Evolutionary conservation across 768 basidiomycete species (phyloP).

Genomic region (Dictyophora rubrovolvata): DNA sequence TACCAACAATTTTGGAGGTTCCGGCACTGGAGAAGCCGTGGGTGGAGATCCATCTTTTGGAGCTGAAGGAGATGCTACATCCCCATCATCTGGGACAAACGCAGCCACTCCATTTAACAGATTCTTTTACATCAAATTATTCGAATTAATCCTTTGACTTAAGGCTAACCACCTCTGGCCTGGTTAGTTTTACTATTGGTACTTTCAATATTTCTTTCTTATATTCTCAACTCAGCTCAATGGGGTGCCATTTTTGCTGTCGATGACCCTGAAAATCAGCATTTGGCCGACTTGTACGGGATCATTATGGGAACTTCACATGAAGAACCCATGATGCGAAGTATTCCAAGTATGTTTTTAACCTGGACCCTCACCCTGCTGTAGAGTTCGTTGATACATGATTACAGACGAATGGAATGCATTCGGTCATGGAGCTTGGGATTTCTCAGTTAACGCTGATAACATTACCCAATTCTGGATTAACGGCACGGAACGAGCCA

Average conservation of each 20-base stretch:
- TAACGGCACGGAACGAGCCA: conserved; percentile 46
- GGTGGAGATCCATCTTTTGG: background rate
- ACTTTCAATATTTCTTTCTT: background rate
- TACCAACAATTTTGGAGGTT: conserved; percentile 38
- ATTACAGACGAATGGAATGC: conserved; percentile 50
- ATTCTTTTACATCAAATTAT: conserved; percentile 50
- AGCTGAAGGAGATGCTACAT: background rate
- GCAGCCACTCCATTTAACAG: conserved; percentile 53
- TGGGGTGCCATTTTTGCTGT: conserved; percentile 36
- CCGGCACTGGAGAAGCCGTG: conserved; percentile 22
- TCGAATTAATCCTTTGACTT: conserved; percentile 53
- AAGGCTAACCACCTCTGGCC: conserved; percentile 70
- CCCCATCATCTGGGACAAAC: conserved; percentile 10
- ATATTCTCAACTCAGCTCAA: conserved; percentile 13
- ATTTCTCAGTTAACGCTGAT: conserved; percentile 45
- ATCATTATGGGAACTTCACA: conserved; percentile 54
- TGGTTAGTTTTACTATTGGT: conserved; percentile 14
- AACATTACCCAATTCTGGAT: conserved; percentile 55
- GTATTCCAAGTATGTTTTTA: background rate
- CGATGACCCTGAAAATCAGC: conserved; percentile 53
- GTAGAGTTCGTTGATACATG: background rate
- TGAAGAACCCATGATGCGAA: conserved; percentile 5
- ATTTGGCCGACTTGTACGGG: conserved; percentile 52
- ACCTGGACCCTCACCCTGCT: conserved; percentile 21
- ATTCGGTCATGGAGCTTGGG: conserved; percentile 50